phyloP scores from a whole-genome alignment of 345 rosid species.

The Turritis glabra region DNA sequence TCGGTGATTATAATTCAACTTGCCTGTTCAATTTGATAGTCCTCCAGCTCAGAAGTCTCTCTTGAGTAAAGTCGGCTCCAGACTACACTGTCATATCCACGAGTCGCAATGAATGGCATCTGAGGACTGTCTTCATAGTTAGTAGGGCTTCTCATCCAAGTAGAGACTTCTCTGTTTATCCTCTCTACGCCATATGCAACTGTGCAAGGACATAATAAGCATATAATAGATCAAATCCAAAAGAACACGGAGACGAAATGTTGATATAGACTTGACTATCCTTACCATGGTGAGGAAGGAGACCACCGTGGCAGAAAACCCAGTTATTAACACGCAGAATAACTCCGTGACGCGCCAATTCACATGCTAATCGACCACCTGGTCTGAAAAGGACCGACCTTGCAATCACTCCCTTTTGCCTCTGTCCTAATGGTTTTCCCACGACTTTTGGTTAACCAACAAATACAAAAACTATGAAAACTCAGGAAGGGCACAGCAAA shows the following conservation, averaged over 20 bases:
- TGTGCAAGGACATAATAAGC: conserved; percentile 43
- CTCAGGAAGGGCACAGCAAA: conserved; percentile 3
- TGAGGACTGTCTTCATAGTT: conserved; percentile 44
- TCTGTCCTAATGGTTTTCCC: conserved; percentile 79
- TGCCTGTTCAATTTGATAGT: conserved; percentile 69
- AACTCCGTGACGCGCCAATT: conserved; percentile 71
- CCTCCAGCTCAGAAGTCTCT: conserved; percentile 60
- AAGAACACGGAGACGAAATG: not conserved
- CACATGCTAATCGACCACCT: conserved; percentile 82
- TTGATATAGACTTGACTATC: not conserved
- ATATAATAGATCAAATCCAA: conserved; percentile 37
- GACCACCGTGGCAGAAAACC: conserved; percentile 96
- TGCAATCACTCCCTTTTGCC: conserved; percentile 90
- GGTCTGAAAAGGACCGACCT: conserved; percentile 80
- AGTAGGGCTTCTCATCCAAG: conserved; percentile 77
- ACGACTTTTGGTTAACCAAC: conserved; percentile 24
- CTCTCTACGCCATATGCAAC: conserved; percentile 86
- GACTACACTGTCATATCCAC: conserved; percentile 85
- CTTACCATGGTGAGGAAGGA: conserved; percentile 92
- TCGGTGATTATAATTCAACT: conserved; percentile 23
- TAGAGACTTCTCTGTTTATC: conserved; percentile 78
- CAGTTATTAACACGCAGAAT: conserved; percentile 82
- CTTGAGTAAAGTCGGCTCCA: conserved; percentile 90
- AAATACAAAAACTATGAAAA: not conserved
- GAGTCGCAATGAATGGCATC: conserved; percentile 77